These are phyloP conservation scores for Phytophthora sansomeana DNA, from an alignment of 352 stramenopile genomes.

Conservation along the genomic window DNA sequence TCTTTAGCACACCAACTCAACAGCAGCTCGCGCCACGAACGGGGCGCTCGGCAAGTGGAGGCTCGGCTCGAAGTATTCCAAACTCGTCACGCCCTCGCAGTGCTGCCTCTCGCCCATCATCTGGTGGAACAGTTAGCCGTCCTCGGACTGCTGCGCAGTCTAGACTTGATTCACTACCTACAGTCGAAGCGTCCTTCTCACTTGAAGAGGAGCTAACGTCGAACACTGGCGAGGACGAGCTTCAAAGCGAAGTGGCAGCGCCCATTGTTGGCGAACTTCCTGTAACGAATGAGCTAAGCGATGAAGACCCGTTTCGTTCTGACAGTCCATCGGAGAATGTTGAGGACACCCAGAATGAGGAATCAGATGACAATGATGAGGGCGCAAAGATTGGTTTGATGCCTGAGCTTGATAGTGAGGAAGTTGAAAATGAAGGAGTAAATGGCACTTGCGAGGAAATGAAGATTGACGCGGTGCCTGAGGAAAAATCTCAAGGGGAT, in stretches of 20 bases:
- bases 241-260: not conserved
- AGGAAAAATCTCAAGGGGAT: too few species aligned
- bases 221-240: not conserved
- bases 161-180: slow-evolving; percentile 1
- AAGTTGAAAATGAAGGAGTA: not conserved
- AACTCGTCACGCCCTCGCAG: slow-evolving; percentile 10
- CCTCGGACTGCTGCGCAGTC: slow-evolving; percentile 26
- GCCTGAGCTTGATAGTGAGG: not conserved
- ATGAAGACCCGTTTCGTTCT: not conserved
- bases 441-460: too few species aligned
- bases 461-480: not conserved
- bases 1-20: slow-evolving; percentile 51
- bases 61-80: slow-evolving; percentile 12
- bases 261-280: not conserved
- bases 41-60: slow-evolving; percentile 2
- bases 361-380: not conserved
- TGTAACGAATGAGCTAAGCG: not conserved
- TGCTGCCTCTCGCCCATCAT: slow-evolving; percentile 29
- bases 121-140: slow-evolving; percentile 11
- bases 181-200: not conserved
- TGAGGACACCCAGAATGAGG: not conserved
- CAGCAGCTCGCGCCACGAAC: slow-evolving; percentile 24
- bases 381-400: not conserved
- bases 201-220: not conserved
- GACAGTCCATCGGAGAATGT: not conserved